Percentiles rank a stretch among this genome's conserved stretches.
phyloP scores from a whole-genome alignment of 139 green algal genomes.

The Choricystis sp. region DNA sequence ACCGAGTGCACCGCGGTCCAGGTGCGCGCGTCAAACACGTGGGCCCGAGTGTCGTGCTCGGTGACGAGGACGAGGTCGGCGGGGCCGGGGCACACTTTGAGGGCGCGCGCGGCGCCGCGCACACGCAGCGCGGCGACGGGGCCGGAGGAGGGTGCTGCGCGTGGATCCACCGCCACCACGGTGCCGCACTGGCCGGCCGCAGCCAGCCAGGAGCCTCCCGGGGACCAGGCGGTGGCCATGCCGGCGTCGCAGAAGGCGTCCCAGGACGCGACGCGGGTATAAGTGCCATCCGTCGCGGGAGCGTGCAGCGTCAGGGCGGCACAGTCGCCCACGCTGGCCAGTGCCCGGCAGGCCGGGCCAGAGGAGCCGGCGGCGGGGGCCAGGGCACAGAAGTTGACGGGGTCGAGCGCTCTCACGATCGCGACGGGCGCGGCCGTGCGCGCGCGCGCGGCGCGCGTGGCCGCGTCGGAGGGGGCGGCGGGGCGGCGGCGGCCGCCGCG shows the following conservation, averaged over 20 bases:
- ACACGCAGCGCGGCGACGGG: constrained; percentile 9
- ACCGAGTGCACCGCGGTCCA: constrained; percentile 5
- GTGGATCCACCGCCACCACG: constrained; percentile 17
- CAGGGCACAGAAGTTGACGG: constrained; percentile 44
- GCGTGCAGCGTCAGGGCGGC: neutral
- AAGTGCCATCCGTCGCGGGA: neutral
- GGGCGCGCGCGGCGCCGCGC: constrained; percentile 13
- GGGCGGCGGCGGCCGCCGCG: too few relatives aligned
- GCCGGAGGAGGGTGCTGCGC: constrained; percentile 5
- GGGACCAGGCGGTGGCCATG: constrained; percentile 36
- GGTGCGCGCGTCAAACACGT: constrained; percentile 14
- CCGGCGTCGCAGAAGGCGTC: constrained; percentile 22
- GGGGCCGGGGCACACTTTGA: constrained; percentile 26
- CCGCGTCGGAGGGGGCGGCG: too few relatives aligned
- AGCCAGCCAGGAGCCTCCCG: constrained; percentile 12
- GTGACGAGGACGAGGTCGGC: constrained; percentile 32
- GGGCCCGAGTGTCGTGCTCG: constrained; percentile 16
- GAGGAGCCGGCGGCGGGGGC: constrained; percentile 3
- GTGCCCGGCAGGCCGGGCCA: neutral
- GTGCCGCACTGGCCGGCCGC: constrained; percentile 23
- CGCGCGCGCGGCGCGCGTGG: too few relatives aligned
- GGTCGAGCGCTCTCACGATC: constrained; percentile 9
- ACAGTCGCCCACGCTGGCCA: constrained; percentile 33
- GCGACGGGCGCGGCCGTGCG: neutral
- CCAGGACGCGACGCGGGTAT: constrained; percentile 1